Conservation (phyloP, 768 basidiomycete genomes). For the Paxillus rubicundulus region DNA sequence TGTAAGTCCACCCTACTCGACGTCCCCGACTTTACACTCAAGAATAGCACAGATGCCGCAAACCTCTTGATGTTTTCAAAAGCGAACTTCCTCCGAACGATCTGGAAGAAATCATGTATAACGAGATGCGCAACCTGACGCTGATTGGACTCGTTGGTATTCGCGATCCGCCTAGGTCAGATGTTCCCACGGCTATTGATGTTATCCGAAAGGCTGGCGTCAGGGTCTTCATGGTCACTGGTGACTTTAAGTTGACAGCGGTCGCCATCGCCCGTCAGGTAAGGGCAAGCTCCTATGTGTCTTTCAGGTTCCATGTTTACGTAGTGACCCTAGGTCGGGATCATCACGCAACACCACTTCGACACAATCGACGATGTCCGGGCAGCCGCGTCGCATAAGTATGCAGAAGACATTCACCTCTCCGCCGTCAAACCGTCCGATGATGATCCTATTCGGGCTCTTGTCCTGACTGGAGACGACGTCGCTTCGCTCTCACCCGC, state of each 20-base stretch:
- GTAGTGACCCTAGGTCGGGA: slow-evolving; percentile 34
- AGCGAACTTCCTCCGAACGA: slow-evolving; percentile 25
- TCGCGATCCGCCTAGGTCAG: slow-evolving; percentile 52
- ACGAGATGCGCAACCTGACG: slow-evolving; percentile 38
- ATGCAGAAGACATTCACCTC: slow-evolving; percentile 13
- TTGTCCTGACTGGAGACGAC: slow-evolving; percentile 47
- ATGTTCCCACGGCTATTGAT: slow-evolving; percentile 45
- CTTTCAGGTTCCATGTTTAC: slow-evolving; percentile 1
- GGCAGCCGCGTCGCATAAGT: slow-evolving; percentile 11
- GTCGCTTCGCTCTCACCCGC: slow-evolving; percentile 33
- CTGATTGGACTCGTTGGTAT: slow-evolving; percentile 54
- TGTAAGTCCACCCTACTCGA: slow-evolving; percentile 22
- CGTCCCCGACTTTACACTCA: background rate
- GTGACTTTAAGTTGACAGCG: slow-evolving; percentile 54
- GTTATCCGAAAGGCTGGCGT: slow-evolving; percentile 50
- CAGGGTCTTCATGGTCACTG: slow-evolving; percentile 56
- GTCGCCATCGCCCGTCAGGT: slow-evolving; percentile 49
- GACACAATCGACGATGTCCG: slow-evolving; percentile 35
- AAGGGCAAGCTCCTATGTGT: slow-evolving; percentile 12
- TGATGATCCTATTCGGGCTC: slow-evolving; percentile 36
- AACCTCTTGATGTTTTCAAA: slow-evolving; percentile 27
- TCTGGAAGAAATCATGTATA: slow-evolving; percentile 39
- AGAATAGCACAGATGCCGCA: slow-evolving; percentile 24
- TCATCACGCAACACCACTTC: slow-evolving; percentile 38
- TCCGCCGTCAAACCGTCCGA: slow-evolving; percentile 34